phyloP scores from a whole-genome alignment of 2,329 filamentous ascomycete species.

The Hypoxylon sp. region DNA sequence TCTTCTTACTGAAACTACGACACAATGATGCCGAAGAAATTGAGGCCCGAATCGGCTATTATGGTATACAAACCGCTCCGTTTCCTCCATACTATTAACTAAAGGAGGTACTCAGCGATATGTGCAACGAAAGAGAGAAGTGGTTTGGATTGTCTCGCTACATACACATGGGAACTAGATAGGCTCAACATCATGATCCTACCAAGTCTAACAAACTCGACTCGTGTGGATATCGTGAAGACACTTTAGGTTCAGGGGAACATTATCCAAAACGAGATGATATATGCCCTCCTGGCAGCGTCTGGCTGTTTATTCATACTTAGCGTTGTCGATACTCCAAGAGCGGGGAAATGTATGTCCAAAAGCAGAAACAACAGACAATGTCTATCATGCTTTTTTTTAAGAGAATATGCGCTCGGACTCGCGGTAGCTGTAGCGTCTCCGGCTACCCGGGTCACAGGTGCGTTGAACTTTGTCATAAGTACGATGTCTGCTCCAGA shows the following conservation, averaged over 20 bases:
- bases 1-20: conserved; percentile 12
- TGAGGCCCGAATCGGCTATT: conserved; percentile 12
- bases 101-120: not conserved
- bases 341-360: not conserved
- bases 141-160: conserved; percentile 2
- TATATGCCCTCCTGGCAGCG: conserved; percentile 9
- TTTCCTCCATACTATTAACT: not conserved
- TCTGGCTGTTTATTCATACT: conserved; percentile 12
- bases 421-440: conserved; percentile 23
- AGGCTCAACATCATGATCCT: conserved; percentile 2
- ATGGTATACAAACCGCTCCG: not conserved
- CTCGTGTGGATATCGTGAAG: not conserved
- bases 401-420: conserved; percentile 19
- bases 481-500: conserved; percentile 34
- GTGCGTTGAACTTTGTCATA: conserved; percentile 20
- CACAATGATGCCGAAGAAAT: not conserved
- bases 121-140: conserved; percentile 1
- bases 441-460: conserved; percentile 20
- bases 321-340: conserved; percentile 18
- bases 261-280: conserved; percentile 22
- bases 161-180: not conserved
- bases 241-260: conserved; percentile 12
- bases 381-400: conserved; percentile 11
- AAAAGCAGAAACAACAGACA: conserved; percentile 2
- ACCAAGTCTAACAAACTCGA: not conserved